These are phyloP conservation scores for Capsicum baccatum DNA, from an alignment of 257 asterid species.

Conservation along the genomic window DNA sequence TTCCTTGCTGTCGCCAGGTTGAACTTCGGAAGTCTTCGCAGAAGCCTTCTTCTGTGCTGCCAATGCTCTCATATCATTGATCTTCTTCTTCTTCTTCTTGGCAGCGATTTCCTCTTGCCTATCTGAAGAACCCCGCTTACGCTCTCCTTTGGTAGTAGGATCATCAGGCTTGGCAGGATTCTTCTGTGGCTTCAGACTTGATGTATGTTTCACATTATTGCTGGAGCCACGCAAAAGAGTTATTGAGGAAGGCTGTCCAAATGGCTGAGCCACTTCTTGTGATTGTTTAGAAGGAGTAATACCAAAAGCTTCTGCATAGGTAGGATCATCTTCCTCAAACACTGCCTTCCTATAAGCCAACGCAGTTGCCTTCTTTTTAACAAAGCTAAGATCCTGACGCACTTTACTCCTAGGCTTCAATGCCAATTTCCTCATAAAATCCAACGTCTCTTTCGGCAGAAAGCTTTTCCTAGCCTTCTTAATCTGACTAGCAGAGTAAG, in stretches of 20 bases:
- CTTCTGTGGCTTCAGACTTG: slow-evolving; percentile 50
- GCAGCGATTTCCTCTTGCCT: slow-evolving; percentile 55
- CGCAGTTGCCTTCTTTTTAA: slow-evolving; percentile 69
- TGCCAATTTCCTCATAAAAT: slow-evolving; percentile 60
- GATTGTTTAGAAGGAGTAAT: slow-evolving; percentile 51
- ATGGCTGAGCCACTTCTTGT: slow-evolving; percentile 54
- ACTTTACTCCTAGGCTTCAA: slow-evolving; percentile 55
- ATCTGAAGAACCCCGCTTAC: slow-evolving; percentile 73
- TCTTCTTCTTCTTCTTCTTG: slow-evolving; percentile 61
- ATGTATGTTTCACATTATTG: slow-evolving; percentile 47
- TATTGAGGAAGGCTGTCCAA: slow-evolving; percentile 54
- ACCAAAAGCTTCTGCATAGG: slow-evolving; percentile 95
- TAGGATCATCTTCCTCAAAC: slow-evolving; percentile 88
- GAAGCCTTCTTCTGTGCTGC: slow-evolving; percentile 59
- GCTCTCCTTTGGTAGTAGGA: slow-evolving; percentile 65
- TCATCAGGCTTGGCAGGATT: slow-evolving; percentile 61
- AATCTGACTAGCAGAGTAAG: slow-evolving; percentile 67
- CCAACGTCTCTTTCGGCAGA: slow-evolving; percentile 62
- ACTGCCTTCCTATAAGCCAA: slow-evolving; percentile 72
- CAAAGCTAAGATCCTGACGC: slow-evolving; percentile 45
- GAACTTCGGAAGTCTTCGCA: slow-evolving; percentile 51
- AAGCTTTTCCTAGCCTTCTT: slow-evolving; percentile 67
- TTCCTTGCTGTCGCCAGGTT: slow-evolving; percentile 50
- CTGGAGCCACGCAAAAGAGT: slow-evolving; percentile 50
- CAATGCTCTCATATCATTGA: slow-evolving; percentile 49